phyloP scores from a whole-genome alignment of 441 rosid genomes.

The Croton setiger region DNA sequence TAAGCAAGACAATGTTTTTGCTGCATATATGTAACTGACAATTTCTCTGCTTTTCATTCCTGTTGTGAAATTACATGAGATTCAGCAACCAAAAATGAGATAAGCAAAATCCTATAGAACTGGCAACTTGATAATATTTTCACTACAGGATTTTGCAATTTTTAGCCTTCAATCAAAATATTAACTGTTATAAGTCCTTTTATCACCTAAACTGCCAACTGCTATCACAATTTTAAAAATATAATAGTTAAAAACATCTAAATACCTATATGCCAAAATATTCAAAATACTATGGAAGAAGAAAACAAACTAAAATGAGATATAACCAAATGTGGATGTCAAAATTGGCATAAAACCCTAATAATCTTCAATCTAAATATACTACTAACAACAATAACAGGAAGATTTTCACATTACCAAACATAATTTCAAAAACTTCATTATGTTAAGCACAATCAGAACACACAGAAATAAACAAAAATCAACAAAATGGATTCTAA shows the following conservation, averaged over 20 bases:
- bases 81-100: neutral
- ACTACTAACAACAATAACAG: neutral
- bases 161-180: neutral
- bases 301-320: neutral
- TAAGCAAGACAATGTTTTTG: neutral
- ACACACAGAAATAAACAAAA: neutral
- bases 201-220: neutral
- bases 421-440: neutral
- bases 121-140: neutral
- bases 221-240: neutral
- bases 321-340: neutral
- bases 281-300: neutral
- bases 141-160: neutral
- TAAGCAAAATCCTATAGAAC: neutral
- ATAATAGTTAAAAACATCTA: no score
- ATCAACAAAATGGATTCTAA: neutral
- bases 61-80: neutral
- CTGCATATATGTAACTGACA: neutral
- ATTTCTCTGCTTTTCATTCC: neutral
- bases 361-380: neutral
- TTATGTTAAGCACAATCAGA: neutral
- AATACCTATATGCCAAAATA: neutral
- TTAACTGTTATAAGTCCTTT: neutral
- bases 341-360: slow-evolving; percentile 4
- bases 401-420: neutral